Percentiles rank a stretch among this genome's conserved stretches.
These are phyloP conservation scores for Tillandsia fasciculata DNA, from an alignment of 176 grass and related monocot genomes.

Conservation along the genomic window DNA sequence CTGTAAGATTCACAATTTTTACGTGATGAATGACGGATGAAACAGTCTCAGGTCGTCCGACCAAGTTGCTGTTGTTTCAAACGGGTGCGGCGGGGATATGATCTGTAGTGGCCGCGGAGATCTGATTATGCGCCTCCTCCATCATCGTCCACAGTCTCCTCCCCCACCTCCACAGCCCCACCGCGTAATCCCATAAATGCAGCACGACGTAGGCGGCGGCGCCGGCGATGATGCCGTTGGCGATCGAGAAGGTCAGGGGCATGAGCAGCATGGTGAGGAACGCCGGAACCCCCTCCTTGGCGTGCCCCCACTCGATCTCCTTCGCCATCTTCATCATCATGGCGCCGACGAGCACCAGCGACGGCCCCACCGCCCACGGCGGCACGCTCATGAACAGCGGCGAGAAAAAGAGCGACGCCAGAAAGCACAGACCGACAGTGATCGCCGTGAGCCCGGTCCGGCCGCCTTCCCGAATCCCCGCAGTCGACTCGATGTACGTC, in stretches of 20 bases:
- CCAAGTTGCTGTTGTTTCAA: neutral
- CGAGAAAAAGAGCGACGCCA: slow-evolving; percentile 47
- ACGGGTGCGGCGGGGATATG: neutral
- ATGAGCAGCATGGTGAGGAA: slow-evolving; percentile 71
- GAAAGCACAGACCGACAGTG: slow-evolving; percentile 39
- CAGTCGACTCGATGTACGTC: slow-evolving; percentile 56
- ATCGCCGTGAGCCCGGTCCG: slow-evolving; percentile 51
- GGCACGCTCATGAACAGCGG: slow-evolving; percentile 54
- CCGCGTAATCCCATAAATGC: slow-evolving; percentile 33
- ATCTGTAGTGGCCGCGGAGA: neutral
- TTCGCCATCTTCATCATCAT: slow-evolving; percentile 67
- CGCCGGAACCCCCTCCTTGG: slow-evolving; percentile 54
- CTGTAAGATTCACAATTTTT: no score
- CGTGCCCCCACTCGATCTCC: slow-evolving; percentile 56
- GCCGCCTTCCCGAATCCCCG: slow-evolving; percentile 59
- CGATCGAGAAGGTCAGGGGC: slow-evolving; percentile 72
- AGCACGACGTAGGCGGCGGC: slow-evolving; percentile 35
- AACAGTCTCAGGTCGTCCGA: no score
- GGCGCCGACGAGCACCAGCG: slow-evolving; percentile 61
- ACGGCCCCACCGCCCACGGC: slow-evolving; percentile 58
- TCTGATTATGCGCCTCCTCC: neutral
- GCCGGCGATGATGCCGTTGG: slow-evolving; percentile 63
- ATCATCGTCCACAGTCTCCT: neutral
- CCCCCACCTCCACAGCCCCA: neutral
- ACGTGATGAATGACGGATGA: no score